phyloP scores from a whole-genome alignment of 306 rosid genomes.

The Luffa acutangula region DNA sequence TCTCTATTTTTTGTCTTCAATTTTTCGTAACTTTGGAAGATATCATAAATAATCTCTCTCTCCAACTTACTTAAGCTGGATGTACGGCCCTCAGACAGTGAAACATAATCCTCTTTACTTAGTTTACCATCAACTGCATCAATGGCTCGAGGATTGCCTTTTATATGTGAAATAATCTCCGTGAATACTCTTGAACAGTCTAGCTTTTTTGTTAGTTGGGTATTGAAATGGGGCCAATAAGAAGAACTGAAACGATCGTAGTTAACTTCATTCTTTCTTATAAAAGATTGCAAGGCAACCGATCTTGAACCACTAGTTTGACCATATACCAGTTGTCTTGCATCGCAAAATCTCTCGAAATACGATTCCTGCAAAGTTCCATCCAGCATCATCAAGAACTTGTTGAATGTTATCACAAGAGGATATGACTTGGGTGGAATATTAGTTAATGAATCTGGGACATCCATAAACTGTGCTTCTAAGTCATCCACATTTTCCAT shows the following conservation, averaged over 20 bases:
- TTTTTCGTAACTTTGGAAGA: constrained; percentile 52
- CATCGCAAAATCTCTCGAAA: constrained; percentile 46
- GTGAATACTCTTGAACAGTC: constrained; percentile 53
- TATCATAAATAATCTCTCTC: constrained; percentile 43
- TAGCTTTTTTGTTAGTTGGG: constrained; percentile 38
- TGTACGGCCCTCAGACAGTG: constrained; percentile 25
- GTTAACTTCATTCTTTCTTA: constrained; percentile 51
- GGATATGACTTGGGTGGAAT: constrained; percentile 43
- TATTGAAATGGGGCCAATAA: constrained; percentile 66
- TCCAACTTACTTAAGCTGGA: constrained; percentile 31
- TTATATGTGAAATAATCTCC: constrained; percentile 64
- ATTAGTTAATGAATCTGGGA: constrained; percentile 46
- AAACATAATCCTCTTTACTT: constrained; percentile 34
- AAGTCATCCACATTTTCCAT: constrained; percentile 39
- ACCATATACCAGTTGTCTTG: constrained; percentile 3
- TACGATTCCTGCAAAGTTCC: constrained; percentile 56
- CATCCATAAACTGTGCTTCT: constrained; percentile 29
- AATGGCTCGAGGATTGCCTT: constrained; percentile 38
- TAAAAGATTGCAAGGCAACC: constrained; percentile 35
- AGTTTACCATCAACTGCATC: constrained; percentile 36
- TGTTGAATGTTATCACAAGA: constrained; percentile 68
- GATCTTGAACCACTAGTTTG: constrained; percentile 28
- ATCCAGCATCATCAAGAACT: constrained; percentile 79
- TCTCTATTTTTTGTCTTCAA: constrained; percentile 52
- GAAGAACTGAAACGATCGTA: constrained; percentile 47